These are phyloP conservation scores for Beauveria sp. DNA, from an alignment of 2,329 filamentous ascomycete genomes.

Conservation along the genomic window DNA sequence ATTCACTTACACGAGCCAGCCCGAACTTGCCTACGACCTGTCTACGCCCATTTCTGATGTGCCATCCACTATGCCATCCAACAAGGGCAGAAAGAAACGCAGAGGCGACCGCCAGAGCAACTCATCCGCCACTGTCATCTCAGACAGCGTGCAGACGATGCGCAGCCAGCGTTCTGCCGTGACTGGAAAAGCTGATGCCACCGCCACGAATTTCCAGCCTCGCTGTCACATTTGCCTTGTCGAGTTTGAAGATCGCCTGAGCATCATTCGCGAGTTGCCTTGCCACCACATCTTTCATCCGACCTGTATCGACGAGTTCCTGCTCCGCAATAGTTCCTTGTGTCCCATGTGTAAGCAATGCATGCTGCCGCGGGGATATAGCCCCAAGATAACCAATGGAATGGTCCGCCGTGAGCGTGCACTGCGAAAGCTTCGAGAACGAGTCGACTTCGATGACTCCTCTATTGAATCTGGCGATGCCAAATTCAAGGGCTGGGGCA, in stretches of 20 bases:
- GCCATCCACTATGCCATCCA: constrained; percentile 22
- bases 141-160: constrained; percentile 20
- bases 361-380: constrained; percentile 62
- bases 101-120: constrained; percentile 23
- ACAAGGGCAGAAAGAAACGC: constrained; percentile 23
- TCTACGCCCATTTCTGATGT: constrained; percentile 27
- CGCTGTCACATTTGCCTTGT: constrained; percentile 87
- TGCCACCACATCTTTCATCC: constrained; percentile 93
- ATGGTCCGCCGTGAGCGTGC: constrained; percentile 80
- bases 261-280: constrained; percentile 74
- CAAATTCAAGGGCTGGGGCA: constrained; percentile 27
- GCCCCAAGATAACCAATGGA: constrained; percentile 67
- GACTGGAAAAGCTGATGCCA: constrained; percentile 26
- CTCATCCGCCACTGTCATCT: constrained; percentile 19
- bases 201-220: constrained; percentile 60
- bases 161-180: constrained; percentile 32
- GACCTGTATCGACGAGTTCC: constrained; percentile 81
- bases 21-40: constrained; percentile 30
- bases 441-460: constrained; percentile 35
- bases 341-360: constrained; percentile 88
- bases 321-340: constrained; percentile 70
- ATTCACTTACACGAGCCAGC: constrained; percentile 63
- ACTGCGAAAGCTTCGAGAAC: constrained; percentile 52
- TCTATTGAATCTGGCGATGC: constrained; percentile 25
- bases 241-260: constrained; percentile 61